Conservation (phyloP, 257 asterid species). For the Ajuga chamaepitys region DNA sequence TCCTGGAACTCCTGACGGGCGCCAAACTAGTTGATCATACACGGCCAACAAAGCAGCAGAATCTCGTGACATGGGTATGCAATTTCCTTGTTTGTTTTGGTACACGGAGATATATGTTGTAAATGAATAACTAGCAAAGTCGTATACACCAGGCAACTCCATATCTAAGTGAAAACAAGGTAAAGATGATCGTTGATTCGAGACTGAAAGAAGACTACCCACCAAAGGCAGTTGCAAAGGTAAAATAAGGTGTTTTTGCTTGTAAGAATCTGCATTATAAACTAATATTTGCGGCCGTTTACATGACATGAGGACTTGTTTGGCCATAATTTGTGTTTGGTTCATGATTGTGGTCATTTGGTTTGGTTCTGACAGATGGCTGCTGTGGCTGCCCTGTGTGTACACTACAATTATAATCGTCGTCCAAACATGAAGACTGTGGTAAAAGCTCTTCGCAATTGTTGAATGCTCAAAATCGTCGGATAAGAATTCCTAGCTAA, state of each 20-base stretch:
- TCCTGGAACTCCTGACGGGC: conserved; percentile 35
- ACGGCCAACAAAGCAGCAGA: conserved; percentile 14
- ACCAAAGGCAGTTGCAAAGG: conserved; percentile 53
- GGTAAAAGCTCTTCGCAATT: too few species aligned
- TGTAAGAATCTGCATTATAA: too few species aligned
- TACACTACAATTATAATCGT: too few species aligned
- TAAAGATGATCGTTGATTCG: conserved; percentile 35
- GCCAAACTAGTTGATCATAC: conserved; percentile 8
- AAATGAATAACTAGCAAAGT: not conserved
- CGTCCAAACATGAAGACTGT: too few species aligned
- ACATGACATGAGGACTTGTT: not conserved
- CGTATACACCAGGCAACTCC: conserved; percentile 40
- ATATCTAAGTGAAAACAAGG: conserved; percentile 33
- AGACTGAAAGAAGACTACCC: conserved; percentile 38
- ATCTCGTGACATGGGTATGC: conserved; percentile 26
- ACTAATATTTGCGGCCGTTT: not conserved
- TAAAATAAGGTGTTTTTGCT: not conserved
- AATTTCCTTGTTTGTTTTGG: not conserved
- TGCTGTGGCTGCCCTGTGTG: not conserved
- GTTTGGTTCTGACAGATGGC: not conserved
- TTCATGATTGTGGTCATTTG: not conserved
- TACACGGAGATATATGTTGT: not conserved
- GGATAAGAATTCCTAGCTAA: too few species aligned
- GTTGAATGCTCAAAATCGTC: too few species aligned
- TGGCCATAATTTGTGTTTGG: not conserved